Base-by-base conservation (phyloP, 495 filamentous ascomycete genomes). In the Daldinia grandis region DNA sequence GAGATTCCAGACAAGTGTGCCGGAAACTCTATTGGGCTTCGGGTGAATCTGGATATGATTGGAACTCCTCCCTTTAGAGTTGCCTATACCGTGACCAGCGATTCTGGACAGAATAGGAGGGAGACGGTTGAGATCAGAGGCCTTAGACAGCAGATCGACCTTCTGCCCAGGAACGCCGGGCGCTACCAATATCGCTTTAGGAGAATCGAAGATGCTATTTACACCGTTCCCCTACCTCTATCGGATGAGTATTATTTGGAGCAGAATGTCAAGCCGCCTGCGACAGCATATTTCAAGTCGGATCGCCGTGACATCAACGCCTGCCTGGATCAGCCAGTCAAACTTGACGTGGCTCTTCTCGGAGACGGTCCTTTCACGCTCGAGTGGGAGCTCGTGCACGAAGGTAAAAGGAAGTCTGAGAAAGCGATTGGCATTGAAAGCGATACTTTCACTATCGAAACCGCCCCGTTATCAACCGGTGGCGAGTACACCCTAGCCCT, bases 1-100 rank as follows among this genome's bases (percentile, higher is more conserved):
- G 90, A 93, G 71, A 92, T 98, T 33, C 90, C 90, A 40, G 95
- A 98, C 76, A 97, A 95, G 71, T 99, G 95, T 78, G 95, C 94
- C 40, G 92, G 93, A 54, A 97, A 92, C 73, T 92, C 95, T 0
- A 91, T 99, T 68, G 95, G 95, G 24, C 84, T 98, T 38, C 85
- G 89, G 10, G 92, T 99, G 24, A 92, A 94, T 71, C 80, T 98
- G 47, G 92, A 97, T 68, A 79, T 99, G 44, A 89, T 92, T 24
- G 95, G 95, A 33, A 96, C 94, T 0, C 95, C 95, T 58, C 93
- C 93, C 5, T 99, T 98, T 80, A 80, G 82, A 7, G 82, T 99
- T 25, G 79, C 81, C 3, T 98, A 97, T 74, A 87, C 87, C 28
- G 82, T 92, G 49, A 86, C 90, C 50, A 85, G 85, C 25, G 88